Base-by-base conservation (phyloP, 371 early-diverging fungal genomes). In the Syncephalastrum monosporum region DNA sequence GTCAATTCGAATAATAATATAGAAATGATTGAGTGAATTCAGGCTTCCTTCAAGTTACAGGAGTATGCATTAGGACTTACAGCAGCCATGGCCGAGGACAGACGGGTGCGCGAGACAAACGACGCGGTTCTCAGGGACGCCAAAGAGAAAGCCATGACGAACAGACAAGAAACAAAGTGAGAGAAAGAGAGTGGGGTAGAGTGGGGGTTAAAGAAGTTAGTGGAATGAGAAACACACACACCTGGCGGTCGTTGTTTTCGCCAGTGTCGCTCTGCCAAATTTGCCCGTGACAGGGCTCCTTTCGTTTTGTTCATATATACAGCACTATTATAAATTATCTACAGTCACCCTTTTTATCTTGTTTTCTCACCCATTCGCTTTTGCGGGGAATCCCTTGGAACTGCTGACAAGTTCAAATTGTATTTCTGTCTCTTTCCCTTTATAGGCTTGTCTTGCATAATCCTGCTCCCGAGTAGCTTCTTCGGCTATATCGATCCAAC, bases 111-210 rank as follows among this genome's bases (percentile, higher is more conserved):
- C 38, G 51, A 25, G 33, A 55, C 49, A 21, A 59, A 15, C 27
- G 50, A 53, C 15, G 57, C 45, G 27, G 42, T 59, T 62, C 60
- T 58, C 56, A 69, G 51, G 42, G 59, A 38, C 33, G 61, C 33
- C 24, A 61, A 59, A 45, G 67, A 47, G 48, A 63, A 47, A 19
- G 63, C 57, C 63, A 63, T 63, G 51, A 46, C 53, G 15, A 19
- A 43, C 21, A 15, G 47, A 44, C 44, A 55, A 55, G 60, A 44
- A 47, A 53, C 15, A 23, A 12, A 19, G 25, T 4, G 19, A 53
- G 19, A 53, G 44, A 41, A 42, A 54, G 29, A 54, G 25, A 45
- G 15, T 42, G 42, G 55, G 24, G 55, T 21, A 44, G 55, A 54
- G 42, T 44, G 55, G 44, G 44, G 55, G 29, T 16, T 27, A 17